These are phyloP conservation scores for Macroventuria anomochaeta DNA, from an alignment of 2,329 filamentous ascomycete species.

Conservation along the genomic window DNA sequence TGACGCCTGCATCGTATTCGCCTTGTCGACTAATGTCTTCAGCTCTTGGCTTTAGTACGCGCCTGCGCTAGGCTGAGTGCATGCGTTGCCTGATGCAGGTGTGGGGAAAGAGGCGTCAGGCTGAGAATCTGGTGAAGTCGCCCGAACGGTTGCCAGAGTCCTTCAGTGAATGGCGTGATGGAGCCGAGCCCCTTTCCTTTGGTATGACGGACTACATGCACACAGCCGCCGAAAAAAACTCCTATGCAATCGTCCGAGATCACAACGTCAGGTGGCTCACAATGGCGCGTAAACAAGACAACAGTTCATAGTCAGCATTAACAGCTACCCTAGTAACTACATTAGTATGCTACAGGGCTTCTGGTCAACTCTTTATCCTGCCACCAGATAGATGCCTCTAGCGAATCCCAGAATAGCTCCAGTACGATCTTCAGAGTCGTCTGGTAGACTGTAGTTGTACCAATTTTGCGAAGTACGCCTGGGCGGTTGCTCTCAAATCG, in stretches of 20 bases:
- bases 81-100: not conserved
- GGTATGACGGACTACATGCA: too few species aligned
- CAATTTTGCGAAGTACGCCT: not conserved
- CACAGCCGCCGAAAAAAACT: too few species aligned
- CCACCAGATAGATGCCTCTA: slow-evolving; percentile 19
- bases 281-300: too few species aligned
- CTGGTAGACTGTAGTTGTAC: slow-evolving; percentile 4
- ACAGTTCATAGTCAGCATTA: too few species aligned
- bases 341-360: not conserved
- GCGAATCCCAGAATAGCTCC: slow-evolving; percentile 8
- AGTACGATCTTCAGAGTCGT: slow-evolving; percentile 14
- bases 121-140: not conserved
- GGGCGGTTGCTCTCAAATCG: not conserved
- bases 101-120: not conserved
- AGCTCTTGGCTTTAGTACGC: not conserved
- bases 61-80: not conserved
- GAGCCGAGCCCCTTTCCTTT: too few species aligned
- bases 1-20: not conserved
- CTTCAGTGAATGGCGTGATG: too few species aligned
- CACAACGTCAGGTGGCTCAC: too few species aligned
- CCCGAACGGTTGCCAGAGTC: not conserved
- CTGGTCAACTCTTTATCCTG: slow-evolving; percentile 3
- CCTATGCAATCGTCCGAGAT: too few species aligned
- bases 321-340: too few species aligned
- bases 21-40: not conserved